A percentile compares a stretch with the other conserved stretches of the same genome.
phyloP scores from a whole-genome alignment of 1,284 basidiomycete species.

The Thelephora terrestris region DNA sequence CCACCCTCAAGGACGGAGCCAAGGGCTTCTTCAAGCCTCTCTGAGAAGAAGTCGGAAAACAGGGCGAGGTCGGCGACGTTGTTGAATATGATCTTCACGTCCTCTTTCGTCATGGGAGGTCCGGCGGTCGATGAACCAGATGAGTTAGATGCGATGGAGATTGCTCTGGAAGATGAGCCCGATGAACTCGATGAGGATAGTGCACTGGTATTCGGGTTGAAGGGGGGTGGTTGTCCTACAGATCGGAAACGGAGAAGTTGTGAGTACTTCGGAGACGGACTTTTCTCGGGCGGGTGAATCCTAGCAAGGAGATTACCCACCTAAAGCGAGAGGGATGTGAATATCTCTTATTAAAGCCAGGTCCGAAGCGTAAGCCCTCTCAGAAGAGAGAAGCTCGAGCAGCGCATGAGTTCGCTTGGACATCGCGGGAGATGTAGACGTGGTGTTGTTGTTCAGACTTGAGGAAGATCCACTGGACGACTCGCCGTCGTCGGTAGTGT shows the following conservation, averaged over 20 bases:
- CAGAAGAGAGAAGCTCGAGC: slow-evolving; percentile 75
- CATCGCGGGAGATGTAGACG: slow-evolving; percentile 14
- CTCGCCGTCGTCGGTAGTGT: not conserved
- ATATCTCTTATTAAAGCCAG: slow-evolving; percentile 78
- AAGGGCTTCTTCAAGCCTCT: slow-evolving; percentile 46
- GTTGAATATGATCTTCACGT: slow-evolving; percentile 68
- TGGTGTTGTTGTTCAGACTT: slow-evolving; percentile 11
- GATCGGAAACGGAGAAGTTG: slow-evolving; percentile 2
- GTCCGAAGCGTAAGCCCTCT: slow-evolving; percentile 83
- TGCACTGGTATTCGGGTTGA: slow-evolving; percentile 13
- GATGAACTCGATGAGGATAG: slow-evolving; percentile 23
- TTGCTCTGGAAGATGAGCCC: slow-evolving; percentile 35
- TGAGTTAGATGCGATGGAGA: slow-evolving; percentile 44
- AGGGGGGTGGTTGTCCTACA: slow-evolving; percentile 22
- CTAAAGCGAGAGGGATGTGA: slow-evolving; percentile 70
- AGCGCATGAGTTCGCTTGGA: slow-evolving; percentile 79
- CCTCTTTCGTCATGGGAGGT: slow-evolving; percentile 62
- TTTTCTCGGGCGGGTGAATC: not conserved
- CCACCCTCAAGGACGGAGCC: slow-evolving; percentile 43
- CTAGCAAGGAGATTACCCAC: slow-evolving; percentile 23
- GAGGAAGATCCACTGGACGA: slow-evolving; percentile 9
- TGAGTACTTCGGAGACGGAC: not conserved
- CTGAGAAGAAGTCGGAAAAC: slow-evolving; percentile 60
- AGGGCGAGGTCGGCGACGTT: slow-evolving; percentile 70
- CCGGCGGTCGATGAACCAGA: slow-evolving; percentile 30